phyloP scores from a whole-genome alignment of 805 yeast genomes.

The Suhomyces pyralidae region DNA sequence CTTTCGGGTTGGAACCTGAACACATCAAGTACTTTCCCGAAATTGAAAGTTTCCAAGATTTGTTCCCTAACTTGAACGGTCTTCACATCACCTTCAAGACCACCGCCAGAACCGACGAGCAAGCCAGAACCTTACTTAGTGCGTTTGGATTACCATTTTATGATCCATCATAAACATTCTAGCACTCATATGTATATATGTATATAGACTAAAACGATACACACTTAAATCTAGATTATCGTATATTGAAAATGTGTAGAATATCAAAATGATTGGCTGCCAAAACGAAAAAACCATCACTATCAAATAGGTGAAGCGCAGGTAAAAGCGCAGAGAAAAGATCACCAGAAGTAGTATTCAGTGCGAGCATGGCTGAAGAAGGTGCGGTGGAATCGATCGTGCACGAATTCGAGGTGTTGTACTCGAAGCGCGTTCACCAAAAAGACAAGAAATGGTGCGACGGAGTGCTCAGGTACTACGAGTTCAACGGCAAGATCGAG shows the following conservation, averaged over 20 bases:
- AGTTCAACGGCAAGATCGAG: conserved; percentile 47
- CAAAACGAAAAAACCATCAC: not conserved
- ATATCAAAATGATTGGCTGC: not conserved
- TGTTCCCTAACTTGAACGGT: conserved; percentile 85
- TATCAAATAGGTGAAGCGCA: not conserved
- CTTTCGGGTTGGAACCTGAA: conserved; percentile 77
- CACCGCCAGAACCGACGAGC: conserved; percentile 83
- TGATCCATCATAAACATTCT: conserved; percentile 13
- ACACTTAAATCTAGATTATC: too few relatives aligned
- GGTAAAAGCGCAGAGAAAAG: not conserved
- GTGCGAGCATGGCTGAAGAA: not conserved
- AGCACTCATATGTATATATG: not conserved
- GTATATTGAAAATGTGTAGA: not conserved
- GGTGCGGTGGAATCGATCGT: conserved; percentile 31
- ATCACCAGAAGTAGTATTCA: not conserved
- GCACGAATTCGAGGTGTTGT: conserved; percentile 46
- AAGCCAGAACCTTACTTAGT: conserved; percentile 81
- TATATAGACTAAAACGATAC: not conserved
- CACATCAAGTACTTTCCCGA: conserved; percentile 88
- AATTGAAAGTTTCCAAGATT: conserved; percentile 82
- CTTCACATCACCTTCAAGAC: conserved; percentile 84
- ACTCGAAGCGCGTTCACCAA: conserved; percentile 44
- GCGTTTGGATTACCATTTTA: conserved; percentile 78
- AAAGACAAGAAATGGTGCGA: conserved; percentile 52
- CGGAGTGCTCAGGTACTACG: conserved; percentile 45